These are phyloP conservation scores for Coprinopsis sp. DNA, from an alignment of 768 basidiomycete genomes.

Conservation along the genomic window DNA sequence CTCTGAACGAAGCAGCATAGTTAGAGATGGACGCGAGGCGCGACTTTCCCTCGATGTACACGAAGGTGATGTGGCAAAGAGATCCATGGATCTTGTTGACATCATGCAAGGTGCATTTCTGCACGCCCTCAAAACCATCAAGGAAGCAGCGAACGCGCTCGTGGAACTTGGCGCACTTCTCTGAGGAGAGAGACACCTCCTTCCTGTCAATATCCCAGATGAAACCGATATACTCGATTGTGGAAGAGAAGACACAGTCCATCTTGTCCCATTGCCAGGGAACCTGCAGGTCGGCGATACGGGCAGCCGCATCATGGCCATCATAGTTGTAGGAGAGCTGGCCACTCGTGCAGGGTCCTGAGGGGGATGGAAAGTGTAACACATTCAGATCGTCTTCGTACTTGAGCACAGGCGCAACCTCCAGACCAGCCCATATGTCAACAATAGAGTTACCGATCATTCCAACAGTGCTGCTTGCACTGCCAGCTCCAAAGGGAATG, in stretches of 20 bases:
- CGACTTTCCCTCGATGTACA: constrained; percentile 16
- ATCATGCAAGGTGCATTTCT: constrained; percentile 8
- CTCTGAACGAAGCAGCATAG: constrained; percentile 16
- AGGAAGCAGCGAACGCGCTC: constrained; percentile 12
- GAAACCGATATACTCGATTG: constrained; percentile 26
- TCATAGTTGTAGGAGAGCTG: constrained; percentile 1
- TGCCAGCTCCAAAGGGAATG: constrained; percentile 17
- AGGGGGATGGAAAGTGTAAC: neutral
- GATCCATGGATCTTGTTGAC: constrained; percentile 23
- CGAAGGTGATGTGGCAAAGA: constrained; percentile 28
- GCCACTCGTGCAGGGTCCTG: neutral
- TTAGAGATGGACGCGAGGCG: constrained; percentile 18
- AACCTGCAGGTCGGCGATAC: constrained; percentile 1
- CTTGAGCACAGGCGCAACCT: constrained; percentile 12
- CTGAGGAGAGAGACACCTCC: constrained; percentile 22
- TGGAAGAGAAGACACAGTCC: constrained; percentile 13
- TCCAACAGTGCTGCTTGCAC: constrained; percentile 20
- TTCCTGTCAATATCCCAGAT: constrained; percentile 21
- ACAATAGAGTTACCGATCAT: constrained; percentile 16
- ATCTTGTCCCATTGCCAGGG: constrained; percentile 24
- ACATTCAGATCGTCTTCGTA: constrained; percentile 12
- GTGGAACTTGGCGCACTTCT: constrained; percentile 25
- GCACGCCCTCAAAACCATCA: neutral
- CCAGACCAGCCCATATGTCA: constrained; percentile 18
- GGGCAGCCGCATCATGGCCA: neutral